Evolutionary conservation across 148 eudicot genomes (phyloP).

Genomic region (Silene latifolia): DNA sequence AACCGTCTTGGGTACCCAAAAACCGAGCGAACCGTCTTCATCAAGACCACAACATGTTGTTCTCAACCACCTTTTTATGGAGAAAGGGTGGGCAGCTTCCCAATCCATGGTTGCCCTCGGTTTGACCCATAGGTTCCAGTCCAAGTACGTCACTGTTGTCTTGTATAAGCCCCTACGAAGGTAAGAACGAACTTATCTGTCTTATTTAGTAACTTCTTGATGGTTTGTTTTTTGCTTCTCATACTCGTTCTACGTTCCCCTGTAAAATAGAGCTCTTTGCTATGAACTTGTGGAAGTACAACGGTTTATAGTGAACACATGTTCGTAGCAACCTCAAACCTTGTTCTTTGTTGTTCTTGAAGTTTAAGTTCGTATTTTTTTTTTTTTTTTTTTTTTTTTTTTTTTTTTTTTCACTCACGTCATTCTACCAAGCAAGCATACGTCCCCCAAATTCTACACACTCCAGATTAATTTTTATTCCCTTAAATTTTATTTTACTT

Average conservation of each 20-base stretch:
- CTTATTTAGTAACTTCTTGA: not conserved
- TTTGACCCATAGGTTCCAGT: slow-evolving; percentile 62
- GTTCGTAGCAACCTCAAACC: slow-evolving; percentile 4
- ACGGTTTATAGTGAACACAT: slow-evolving; percentile 23
- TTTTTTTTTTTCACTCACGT: not conserved
- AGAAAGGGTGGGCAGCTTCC: not conserved
- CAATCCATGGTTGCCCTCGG: slow-evolving; percentile 64
- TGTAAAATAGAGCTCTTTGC: slow-evolving; percentile 16
- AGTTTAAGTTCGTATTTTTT: not conserved
- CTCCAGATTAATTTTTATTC: not conserved
- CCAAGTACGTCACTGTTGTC: slow-evolving; percentile 84
- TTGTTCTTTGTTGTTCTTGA: not conserved
- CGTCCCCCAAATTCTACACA: not conserved
- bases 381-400: too few relatives aligned
- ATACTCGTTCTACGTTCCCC: slow-evolving; percentile 1
- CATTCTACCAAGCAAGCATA: not conserved
- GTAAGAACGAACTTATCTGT: slow-evolving; percentile 26
- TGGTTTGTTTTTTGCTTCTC: slow-evolving; percentile 7
- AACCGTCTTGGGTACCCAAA: slow-evolving; percentile 47
- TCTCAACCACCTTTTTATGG: slow-evolving; percentile 69
- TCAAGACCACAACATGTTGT: slow-evolving; percentile 77
- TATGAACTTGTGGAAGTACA: slow-evolving; percentile 20
- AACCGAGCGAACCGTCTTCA: slow-evolving; percentile 33
- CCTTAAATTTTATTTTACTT: too few relatives aligned
- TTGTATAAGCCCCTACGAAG: slow-evolving; percentile 77